These are phyloP conservation scores for Microstegium vimineum DNA, from an alignment of 176 grass and related monocot genomes.

Conservation along the genomic window DNA sequence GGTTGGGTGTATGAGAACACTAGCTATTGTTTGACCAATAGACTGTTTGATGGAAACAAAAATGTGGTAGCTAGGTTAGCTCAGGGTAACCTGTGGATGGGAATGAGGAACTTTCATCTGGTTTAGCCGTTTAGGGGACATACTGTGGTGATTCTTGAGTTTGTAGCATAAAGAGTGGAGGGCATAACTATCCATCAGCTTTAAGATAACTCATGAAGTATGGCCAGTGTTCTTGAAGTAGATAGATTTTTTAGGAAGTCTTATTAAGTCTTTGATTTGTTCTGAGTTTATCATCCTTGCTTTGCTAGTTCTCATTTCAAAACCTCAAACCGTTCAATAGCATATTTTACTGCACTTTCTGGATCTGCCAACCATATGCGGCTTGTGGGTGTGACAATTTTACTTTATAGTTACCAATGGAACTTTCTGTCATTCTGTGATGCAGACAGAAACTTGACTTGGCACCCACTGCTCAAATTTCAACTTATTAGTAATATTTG, in stretches of 20 bases:
- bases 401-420: background rate
- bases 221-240: background rate
- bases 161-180: background rate
- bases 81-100: conserved; percentile 2
- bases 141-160: background rate
- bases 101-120: background rate
- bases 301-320: conserved; percentile 8
- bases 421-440: background rate
- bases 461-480: background rate
- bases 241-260: background rate
- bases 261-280: background rate
- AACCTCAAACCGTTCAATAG: background rate
- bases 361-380: background rate
- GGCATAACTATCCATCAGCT: background rate
- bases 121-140: background rate
- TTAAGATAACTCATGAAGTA: background rate
- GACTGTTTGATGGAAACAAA: background rate
- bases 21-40: background rate
- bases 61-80: background rate
- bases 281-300: background rate
- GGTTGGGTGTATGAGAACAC: background rate
- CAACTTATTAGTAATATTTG: background rate
- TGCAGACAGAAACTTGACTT: background rate
- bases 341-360: background rate
- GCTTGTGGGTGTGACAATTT: background rate